Evolutionary conservation across 2,329 filamentous ascomycete species (phyloP).

Genomic region (Aspergillus calidoustus): DNA sequence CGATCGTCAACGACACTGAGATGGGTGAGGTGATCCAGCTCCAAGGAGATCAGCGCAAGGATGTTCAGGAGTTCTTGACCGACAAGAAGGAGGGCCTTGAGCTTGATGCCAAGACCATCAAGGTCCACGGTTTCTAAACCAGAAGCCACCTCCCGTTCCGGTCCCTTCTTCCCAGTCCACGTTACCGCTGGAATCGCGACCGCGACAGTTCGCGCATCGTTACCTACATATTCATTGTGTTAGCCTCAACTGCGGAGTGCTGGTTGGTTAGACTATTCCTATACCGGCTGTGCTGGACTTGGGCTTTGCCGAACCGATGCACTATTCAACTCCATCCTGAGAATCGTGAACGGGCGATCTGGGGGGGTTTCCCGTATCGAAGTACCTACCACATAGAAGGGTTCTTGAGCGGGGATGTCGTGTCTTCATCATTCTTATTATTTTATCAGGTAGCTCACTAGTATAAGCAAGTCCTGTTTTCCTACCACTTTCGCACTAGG

Average conservation of each 20-base stretch:
- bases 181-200: slow-evolving; percentile 42
- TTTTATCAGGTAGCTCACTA: slow-evolving; percentile 12
- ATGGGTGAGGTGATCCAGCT: slow-evolving; percentile 99
- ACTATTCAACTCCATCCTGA: slow-evolving; percentile 29
- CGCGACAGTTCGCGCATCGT: slow-evolving; percentile 33
- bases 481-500: not conserved
- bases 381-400: slow-evolving; percentile 16
- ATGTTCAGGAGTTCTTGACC: slow-evolving; percentile 95
- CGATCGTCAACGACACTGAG: slow-evolving; percentile 91
- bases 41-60: slow-evolving; percentile 98
- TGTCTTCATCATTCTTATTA: slow-evolving; percentile 13
- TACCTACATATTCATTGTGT: slow-evolving; percentile 28
- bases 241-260: slow-evolving; percentile 26
- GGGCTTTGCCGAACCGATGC: slow-evolving; percentile 38
- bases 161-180: slow-evolving; percentile 49
- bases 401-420: slow-evolving; percentile 15
- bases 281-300: slow-evolving; percentile 37
- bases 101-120: slow-evolving; percentile 95
- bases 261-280: slow-evolving; percentile 27
- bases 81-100: slow-evolving; percentile 95
- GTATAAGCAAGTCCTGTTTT: slow-evolving; percentile 10
- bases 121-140: slow-evolving; percentile 64
- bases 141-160: slow-evolving; percentile 47
- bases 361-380: slow-evolving; percentile 23
- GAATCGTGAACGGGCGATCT: slow-evolving; percentile 27